Evolutionary conservation across 2,329 filamentous ascomycete species (phyloP), one percentile per base, ranked within the genome.

Genomic region (Curvularia spicifera): DNA sequence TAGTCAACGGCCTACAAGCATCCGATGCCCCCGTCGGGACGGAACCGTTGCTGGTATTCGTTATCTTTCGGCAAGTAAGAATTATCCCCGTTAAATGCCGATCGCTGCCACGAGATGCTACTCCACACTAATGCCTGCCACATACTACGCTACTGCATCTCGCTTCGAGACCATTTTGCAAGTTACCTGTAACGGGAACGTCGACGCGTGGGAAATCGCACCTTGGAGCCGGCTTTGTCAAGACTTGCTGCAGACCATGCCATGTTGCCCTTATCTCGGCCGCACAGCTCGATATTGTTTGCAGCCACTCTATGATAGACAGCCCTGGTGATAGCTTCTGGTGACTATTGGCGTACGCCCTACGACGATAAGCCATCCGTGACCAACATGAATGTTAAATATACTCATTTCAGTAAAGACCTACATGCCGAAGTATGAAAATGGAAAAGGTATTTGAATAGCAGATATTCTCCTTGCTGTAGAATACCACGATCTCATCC

Each of bases 81-180:
- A 22, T 43, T 31, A 26, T 24, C 47, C 43, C 31, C 18, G 33
- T 28, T 29, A 33, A 53, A 26, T 45, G 59, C 60, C 51, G 64
- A 59, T 60, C 51, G 22, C 49, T 28, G 60, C 35, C 26, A 24
- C 15, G 22, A 35, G 35, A 18, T 51, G 51, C 24, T 52, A 55
- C 66, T 69, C 66, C 69, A 67, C 70, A 68, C 61, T 64, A 63
- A 52, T 35, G 15, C 46, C 28, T 39, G 56, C 42, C 22, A 39
- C 31, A 49, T 26, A 33, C 62, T 40, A 40, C 62, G 58, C 63
- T 71, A 71, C 64, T 69, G 64, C 69, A 67, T 24, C 31, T 64
- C 52, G 40, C 45, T 53, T 58, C 37, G 40, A 56, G 57, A 24
- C 20, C 13, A 33, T 35, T 31, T 28, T 47, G 57, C 37, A 22